Evolutionary conservation across 2,329 filamentous ascomycete genomes (phyloP).

Genomic region (Beauveria varroae): DNA sequence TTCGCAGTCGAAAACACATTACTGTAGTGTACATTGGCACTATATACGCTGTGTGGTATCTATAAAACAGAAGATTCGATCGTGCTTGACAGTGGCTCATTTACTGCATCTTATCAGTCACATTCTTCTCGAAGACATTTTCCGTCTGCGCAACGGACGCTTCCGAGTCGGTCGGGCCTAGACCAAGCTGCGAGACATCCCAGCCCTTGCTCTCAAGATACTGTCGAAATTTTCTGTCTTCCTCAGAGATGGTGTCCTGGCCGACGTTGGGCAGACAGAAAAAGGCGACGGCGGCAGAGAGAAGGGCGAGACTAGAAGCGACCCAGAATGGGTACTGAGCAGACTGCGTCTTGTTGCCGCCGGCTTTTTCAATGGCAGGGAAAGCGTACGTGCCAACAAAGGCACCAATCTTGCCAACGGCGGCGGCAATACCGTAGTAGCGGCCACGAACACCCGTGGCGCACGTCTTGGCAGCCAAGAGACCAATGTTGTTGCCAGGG

Average conservation of each 20-base stretch:
- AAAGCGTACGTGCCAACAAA: slow-evolving; percentile 84
- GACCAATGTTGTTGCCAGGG: slow-evolving; percentile 85
- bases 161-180: slow-evolving; percentile 24
- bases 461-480: slow-evolving; percentile 79
- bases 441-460: slow-evolving; percentile 78
- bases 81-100: too few species aligned
- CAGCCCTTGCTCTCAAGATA: slow-evolving; percentile 70
- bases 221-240: slow-evolving; percentile 67
- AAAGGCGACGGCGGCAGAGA: slow-evolving; percentile 53
- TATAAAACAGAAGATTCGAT: not conserved
- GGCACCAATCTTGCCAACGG: slow-evolving; percentile 68
- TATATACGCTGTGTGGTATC: not conserved
- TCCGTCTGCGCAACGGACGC: not conserved
- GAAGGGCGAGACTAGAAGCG: slow-evolving; percentile 66
- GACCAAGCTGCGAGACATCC: slow-evolving; percentile 54
- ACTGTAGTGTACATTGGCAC: not conserved
- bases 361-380: slow-evolving; percentile 60
- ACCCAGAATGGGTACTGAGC: slow-evolving; percentile 90
- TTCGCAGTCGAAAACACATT: not conserved
- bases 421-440: slow-evolving; percentile 65
- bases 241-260: slow-evolving; percentile 75
- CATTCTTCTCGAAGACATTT: not conserved
- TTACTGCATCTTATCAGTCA: not conserved
- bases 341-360: slow-evolving; percentile 43
- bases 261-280: slow-evolving; percentile 69